Evolutionary conservation across 495 filamentous ascomycete species (phyloP), one percentile per base, ranked within the genome.

Genomic region (Hyaloscypha finlandica): DNA sequence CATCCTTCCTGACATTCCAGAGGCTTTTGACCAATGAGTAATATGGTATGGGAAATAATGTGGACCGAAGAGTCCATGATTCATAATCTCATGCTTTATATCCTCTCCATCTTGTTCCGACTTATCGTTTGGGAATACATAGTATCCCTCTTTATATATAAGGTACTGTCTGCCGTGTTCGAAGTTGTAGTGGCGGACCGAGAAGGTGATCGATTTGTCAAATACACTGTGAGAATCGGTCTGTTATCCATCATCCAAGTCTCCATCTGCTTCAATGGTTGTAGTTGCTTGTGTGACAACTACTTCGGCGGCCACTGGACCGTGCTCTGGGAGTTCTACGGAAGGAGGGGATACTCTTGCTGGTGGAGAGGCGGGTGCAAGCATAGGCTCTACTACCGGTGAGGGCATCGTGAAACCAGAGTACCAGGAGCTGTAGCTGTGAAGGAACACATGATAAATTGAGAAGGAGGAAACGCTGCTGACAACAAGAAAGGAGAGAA

Each of bases 81-180:
- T 74, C 56, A 82, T 78, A 45, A 84, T 81, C 74, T 89, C 76
- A 73, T 89, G 86, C 73, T 89, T 87, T 71, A 90, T 84, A 74
- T 90, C 88, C 60, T 92, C 82, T 31, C 90, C 84, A 68, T 92
- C 88, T 72, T 91, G 86, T 75, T 93, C 89, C 60, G 78, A 76
- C 65, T 89, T 84, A 63, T 88, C 86, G 61, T 89, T 88, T 0
- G 87, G 87, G 63, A 90, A 83, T 31, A 84, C 79, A 68, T 37
- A 65, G 1, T 84, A 37, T 37, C 35, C 35, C 35, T 37, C 35
- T 37, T 37, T 37, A 3, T 37, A 37, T 37, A 0, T 56, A 4
- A 31, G 53, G 1, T 48, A 48, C 16, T 6, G 42, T 19, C 42
- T 19, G 42, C 42, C 3, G 35, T 48, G 14, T 48, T 48, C 42